These are phyloP conservation scores for Aspergillus homomorphus DNA, from an alignment of 495 filamentous ascomycete species.

Conservation along the genomic window DNA sequence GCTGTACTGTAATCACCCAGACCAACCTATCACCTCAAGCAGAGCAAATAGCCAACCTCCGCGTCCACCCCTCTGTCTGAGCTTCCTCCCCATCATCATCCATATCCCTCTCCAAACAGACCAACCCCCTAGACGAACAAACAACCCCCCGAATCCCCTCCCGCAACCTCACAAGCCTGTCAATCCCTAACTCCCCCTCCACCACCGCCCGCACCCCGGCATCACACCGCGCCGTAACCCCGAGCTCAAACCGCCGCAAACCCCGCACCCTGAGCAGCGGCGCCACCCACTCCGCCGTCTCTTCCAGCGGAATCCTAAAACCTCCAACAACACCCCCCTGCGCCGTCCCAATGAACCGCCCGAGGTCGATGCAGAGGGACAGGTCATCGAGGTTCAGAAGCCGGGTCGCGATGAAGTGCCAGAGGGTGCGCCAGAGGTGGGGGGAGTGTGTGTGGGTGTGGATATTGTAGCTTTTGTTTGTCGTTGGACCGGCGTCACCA, in stretches of 20 bases:
- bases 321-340: not conserved
- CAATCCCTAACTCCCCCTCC: constrained; percentile 17
- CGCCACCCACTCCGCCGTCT: constrained; percentile 22
- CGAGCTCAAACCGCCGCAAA: constrained; percentile 35
- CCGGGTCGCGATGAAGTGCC: constrained; percentile 22
- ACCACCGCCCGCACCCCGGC: constrained; percentile 26
- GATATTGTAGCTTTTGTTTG: constrained; percentile 33
- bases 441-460: constrained; percentile 44
- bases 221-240: constrained; percentile 40
- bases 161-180: not conserved
- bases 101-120: too few relatives aligned
- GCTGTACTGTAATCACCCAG: too few relatives aligned
- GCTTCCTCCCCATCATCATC: not conserved
- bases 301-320: not conserved
- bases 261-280: constrained; percentile 36
- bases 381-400: constrained; percentile 25
- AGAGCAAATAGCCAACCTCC: not conserved
- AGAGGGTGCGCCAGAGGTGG: constrained; percentile 36
- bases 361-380: constrained; percentile 34
- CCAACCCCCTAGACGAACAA: too few relatives aligned
- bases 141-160: not conserved
- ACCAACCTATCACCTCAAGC: not conserved
- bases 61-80: not conserved
- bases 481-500: constrained; percentile 37
- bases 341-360: constrained; percentile 25